These are phyloP conservation scores for Cicer bijugum DNA, from an alignment of 306 rosid species.

Conservation along the genomic window DNA sequence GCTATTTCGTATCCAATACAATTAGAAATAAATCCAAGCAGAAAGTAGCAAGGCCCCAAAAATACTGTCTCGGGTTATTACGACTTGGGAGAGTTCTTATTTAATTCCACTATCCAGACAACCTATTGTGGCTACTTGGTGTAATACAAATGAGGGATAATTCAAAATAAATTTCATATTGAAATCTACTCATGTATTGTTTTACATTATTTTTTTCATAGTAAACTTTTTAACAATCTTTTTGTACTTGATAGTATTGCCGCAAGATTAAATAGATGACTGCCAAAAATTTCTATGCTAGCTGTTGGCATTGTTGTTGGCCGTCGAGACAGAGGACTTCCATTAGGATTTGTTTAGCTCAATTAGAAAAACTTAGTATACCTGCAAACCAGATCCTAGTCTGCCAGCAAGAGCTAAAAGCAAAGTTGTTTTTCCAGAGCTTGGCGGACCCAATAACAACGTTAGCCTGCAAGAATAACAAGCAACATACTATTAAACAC, in stretches of 20 bases:
- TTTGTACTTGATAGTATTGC: neutral
- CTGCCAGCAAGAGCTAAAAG: constrained; percentile 96
- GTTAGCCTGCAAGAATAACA: constrained; percentile 68
- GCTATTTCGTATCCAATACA: neutral
- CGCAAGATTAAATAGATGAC: constrained; percentile 16
- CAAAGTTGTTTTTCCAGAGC: constrained; percentile 94
- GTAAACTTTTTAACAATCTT: neutral
- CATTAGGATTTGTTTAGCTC: neutral
- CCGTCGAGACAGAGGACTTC: neutral
- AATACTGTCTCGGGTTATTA: neutral
- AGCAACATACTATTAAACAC: neutral
- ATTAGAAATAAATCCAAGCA: constrained; percentile 34
- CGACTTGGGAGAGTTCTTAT: neutral
- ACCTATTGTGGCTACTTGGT: neutral
- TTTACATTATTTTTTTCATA: neutral
- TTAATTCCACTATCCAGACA: constrained; percentile 14
- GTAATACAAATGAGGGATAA: constrained; percentile 1
- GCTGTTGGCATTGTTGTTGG: constrained; percentile 2
- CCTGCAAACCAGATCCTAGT: constrained; percentile 86
- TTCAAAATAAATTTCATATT: neutral
- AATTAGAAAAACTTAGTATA: constrained; percentile 46
- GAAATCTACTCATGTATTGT: neutral
- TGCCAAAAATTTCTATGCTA: constrained; percentile 10
- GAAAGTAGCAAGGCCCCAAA: neutral
- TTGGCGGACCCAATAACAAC: constrained; percentile 90